Evolutionary conservation across 1,284 basidiomycete species (phyloP).

Genomic region (Cerrena zonata): DNA sequence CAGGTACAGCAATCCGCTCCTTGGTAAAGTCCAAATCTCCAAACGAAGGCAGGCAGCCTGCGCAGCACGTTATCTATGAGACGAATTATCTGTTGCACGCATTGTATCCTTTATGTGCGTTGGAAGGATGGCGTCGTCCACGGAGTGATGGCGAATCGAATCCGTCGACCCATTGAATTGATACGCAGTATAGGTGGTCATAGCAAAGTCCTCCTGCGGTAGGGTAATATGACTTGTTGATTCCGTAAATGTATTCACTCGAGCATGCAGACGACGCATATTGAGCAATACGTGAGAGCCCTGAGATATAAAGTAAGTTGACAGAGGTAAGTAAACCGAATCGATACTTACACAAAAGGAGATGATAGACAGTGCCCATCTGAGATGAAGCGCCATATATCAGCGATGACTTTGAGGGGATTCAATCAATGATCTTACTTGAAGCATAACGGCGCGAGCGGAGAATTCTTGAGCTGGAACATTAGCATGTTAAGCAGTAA

Average conservation of each 20-base stretch:
- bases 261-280: constrained; percentile 5
- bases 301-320: constrained; percentile 1
- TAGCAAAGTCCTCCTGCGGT: not conserved
- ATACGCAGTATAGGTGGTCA: not conserved
- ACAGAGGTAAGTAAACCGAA: too few species aligned
- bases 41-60: too few species aligned
- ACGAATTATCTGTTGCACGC: too few species aligned
- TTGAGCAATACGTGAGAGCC: constrained; percentile 18
- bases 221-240: not conserved
- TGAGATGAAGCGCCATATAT: too few species aligned
- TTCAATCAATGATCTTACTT: too few species aligned
- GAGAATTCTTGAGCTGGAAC: constrained; percentile 9
- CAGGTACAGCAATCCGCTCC: too few species aligned
- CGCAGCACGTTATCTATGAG: too few species aligned
- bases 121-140: too few species aligned
- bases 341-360: constrained; percentile 13
- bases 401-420: too few species aligned
- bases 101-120: too few species aligned
- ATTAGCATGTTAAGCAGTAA: constrained; percentile 13
- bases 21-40: too few species aligned
- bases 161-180: not conserved
- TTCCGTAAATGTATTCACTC: not conserved
- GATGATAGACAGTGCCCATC: constrained; percentile 13
- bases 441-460: constrained; percentile 5
- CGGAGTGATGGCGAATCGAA: too few species aligned